Evolutionary conservation across 164 flowering plant species (phyloP).

Genomic region (Sedum album): DNA sequence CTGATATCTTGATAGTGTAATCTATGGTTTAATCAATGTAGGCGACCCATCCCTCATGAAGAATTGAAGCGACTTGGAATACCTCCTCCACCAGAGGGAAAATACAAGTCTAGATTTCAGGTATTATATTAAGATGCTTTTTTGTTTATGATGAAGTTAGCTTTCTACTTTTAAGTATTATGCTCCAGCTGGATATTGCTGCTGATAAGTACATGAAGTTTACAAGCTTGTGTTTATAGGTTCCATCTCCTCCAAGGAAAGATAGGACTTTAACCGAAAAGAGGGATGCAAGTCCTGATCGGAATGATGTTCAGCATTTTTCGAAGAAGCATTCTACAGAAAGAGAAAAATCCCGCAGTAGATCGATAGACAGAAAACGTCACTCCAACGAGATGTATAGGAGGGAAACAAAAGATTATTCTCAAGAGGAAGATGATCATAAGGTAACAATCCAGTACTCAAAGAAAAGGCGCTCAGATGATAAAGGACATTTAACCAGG

Average conservation of each 20-base stretch:
- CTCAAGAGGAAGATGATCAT: background rate
- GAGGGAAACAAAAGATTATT: background rate
- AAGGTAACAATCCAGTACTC: background rate
- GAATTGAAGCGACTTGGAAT: slow-evolving; percentile 85
- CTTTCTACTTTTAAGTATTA: background rate
- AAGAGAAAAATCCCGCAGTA: slow-evolving; percentile 14
- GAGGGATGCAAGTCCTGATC: slow-evolving; percentile 9
- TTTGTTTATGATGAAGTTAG: background rate
- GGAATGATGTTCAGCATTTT: slow-evolving; percentile 11
- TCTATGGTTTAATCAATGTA: slow-evolving; percentile 15
- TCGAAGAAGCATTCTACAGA: slow-evolving; percentile 12
- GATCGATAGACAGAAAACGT: slow-evolving; percentile 19
- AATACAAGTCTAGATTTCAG: slow-evolving; percentile 80
- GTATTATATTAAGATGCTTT: slow-evolving; percentile 20
- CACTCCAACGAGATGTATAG: background rate
- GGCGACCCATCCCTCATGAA: slow-evolving; percentile 72
- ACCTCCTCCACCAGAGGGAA: slow-evolving; percentile 92
- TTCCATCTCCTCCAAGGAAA: slow-evolving; percentile 78
- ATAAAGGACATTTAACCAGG: background rate
- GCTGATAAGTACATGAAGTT: background rate
- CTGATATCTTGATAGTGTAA: background rate
- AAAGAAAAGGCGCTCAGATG: background rate
- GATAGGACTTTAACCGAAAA: slow-evolving; percentile 15
- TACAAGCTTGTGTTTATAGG: slow-evolving; percentile 24
- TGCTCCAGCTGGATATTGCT: background rate